Conservation (phyloP, 1,139 yeast species). For the Hyphopichia burtonii region DNA sequence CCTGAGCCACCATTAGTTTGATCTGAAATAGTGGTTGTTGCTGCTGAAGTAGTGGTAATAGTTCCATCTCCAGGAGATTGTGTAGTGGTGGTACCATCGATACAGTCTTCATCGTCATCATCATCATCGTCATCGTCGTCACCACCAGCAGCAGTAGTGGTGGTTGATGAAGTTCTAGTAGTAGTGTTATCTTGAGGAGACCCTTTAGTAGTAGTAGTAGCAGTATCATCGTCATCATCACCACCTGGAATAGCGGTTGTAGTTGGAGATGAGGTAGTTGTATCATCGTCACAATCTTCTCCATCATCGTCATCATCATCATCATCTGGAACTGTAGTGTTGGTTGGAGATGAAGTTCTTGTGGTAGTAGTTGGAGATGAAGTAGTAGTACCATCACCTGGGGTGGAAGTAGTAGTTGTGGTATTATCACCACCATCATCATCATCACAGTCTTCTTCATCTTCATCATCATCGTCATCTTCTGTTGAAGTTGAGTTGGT, state of each 20-base stretch:
- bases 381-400: constrained; percentile 1
- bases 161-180: too few species aligned
- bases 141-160: neutral
- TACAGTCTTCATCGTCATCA: constrained; percentile 5
- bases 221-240: neutral
- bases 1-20: neutral
- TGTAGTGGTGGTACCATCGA: constrained; percentile 2
- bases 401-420: neutral
- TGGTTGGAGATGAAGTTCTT: constrained; percentile 2
- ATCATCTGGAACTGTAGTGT: constrained; percentile 5
- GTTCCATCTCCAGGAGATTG: neutral
- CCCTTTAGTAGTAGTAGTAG: neutral
- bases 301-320: neutral
- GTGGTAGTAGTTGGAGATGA: constrained; percentile 1
- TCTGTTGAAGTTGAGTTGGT: too few species aligned
- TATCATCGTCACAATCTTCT: neutral
- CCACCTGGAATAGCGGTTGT: neutral
- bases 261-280: neutral
- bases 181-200: too few species aligned
- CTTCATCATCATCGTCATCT: neutral
- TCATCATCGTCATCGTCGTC: neutral
- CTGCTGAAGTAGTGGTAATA: neutral
- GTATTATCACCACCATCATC: neutral
- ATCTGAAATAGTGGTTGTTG: neutral
- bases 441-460: constrained; percentile 3